Evolutionary conservation across 2,329 filamentous ascomycete genomes (phyloP), one percentile per base, ranked within the genome.

Genomic region (Periconia sp.): DNA sequence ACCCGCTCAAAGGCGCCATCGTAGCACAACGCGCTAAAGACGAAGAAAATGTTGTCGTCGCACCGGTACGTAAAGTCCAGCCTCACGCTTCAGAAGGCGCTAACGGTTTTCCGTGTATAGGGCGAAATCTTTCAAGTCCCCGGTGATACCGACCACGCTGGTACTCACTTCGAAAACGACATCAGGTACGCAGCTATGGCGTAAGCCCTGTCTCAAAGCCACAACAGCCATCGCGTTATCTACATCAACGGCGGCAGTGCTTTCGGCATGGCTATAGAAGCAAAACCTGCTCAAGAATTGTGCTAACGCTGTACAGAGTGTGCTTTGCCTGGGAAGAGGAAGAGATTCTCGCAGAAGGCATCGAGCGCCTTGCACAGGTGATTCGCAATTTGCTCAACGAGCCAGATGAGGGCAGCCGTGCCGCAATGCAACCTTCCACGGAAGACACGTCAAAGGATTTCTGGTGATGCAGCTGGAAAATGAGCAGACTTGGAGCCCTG

Each of bases 11-110:
- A 7, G 83, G 79, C 24, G 71, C 71, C 22, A 75, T 78, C 6
- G 73, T 90, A 22, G 81, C 81, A 5, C 70, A 77, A 54, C 73
- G 75, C 26, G 85, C 85, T 12, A 72, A 78, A 59, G 70, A 75
- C 16, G 80, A 86, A 40, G 85, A 88, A 66, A 82, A 84, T 33
- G 66, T 95, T 42, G 77, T 84, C 18, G 75, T 94, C 16, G 87
- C 85, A 17, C 75, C 80, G 47, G 61, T 63, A 41, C 16, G 61
- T 49, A 43, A 15, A 29, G 25, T 32, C 21, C 33, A 30, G 17
- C 22, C 13, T 29, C 46, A 35, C 16, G 32, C 28, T n/a, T 34
- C 43, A 22, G 24, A 43, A 35, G 36, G 30, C 40, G 49, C 59
- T 63, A 46, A 64, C 40, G 24, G 34, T 28, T 24, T 34, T 39